Conservation (phyloP, 176 grass and related monocot species). For the Phoenix dactylifera region DNA sequence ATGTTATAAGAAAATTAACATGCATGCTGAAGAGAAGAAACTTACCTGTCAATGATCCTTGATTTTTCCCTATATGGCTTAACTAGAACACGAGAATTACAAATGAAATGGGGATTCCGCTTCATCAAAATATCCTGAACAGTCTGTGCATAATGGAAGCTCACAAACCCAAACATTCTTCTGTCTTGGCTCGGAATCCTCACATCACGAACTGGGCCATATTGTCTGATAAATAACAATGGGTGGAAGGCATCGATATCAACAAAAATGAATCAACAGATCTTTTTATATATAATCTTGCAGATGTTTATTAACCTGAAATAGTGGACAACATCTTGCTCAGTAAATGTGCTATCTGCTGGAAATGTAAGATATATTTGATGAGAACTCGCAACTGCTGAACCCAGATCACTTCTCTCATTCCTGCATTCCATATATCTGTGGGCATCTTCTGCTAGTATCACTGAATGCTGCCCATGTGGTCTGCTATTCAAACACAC, state of each 20-base stretch:
- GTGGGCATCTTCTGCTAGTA: conserved; percentile 42
- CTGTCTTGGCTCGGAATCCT: conserved; percentile 24
- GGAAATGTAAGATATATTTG: conserved; percentile 54
- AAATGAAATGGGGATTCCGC: conserved; percentile 42
- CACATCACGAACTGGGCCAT: conserved; percentile 39
- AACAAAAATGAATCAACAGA: too few relatives aligned
- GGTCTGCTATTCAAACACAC: conserved; percentile 19
- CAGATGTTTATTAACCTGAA: conserved; percentile 23
- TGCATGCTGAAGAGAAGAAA: too few relatives aligned
- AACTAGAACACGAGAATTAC: conserved; percentile 22
- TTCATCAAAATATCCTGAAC: conserved; percentile 37
- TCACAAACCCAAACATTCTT: conserved; percentile 51
- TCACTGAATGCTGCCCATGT: conserved; percentile 23
- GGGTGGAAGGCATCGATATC: neutral
- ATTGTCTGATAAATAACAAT: conserved; percentile 29
- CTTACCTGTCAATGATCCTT: conserved; percentile 7
- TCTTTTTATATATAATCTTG: too few relatives aligned
- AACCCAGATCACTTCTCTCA: conserved; percentile 18
- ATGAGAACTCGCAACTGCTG: conserved; percentile 12
- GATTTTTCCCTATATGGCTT: conserved; percentile 33
- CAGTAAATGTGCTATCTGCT: conserved; percentile 35
- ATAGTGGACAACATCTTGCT: conserved; percentile 23
- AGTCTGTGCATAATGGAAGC: conserved; percentile 35
- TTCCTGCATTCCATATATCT: conserved; percentile 30
- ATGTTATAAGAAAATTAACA: too few relatives aligned